Conservation (phyloP, 2,329 filamentous ascomycete genomes). For the Trichoderma sp. region DNA sequence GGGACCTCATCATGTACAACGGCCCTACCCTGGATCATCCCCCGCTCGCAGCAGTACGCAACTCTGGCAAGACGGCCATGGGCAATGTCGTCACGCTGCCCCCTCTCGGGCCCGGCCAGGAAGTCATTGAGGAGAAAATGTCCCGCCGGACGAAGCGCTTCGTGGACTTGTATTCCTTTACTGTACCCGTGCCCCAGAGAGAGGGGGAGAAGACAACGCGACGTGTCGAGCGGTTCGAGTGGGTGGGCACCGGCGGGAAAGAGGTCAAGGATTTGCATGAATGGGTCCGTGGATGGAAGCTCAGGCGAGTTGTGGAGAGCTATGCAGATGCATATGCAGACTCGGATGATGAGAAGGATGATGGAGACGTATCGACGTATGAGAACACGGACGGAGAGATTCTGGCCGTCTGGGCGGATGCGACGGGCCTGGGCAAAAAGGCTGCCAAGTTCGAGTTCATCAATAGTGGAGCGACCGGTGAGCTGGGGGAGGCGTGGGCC, state of each 20-base stretch:
- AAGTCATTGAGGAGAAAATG: slow-evolving; percentile 17
- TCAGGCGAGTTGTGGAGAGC: slow-evolving; percentile 26
- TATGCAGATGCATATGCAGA: not conserved
- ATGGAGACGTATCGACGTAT: slow-evolving; percentile 15
- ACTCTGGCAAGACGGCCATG: not conserved
- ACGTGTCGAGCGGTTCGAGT: slow-evolving; percentile 41
- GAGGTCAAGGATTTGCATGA: slow-evolving; percentile 36
- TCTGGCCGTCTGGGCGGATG: slow-evolving; percentile 39
- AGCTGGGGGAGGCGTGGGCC: slow-evolving; percentile 43
- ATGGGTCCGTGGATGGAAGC: slow-evolving; percentile 39
- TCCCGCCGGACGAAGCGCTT: slow-evolving; percentile 1
- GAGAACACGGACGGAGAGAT: slow-evolving; percentile 37
- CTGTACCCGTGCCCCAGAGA: slow-evolving; percentile 33
- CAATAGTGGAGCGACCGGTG: slow-evolving; percentile 39
- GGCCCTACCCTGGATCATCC: slow-evolving; percentile 15
- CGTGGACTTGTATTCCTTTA: slow-evolving; percentile 31
- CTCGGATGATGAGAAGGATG: not conserved
- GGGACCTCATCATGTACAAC: slow-evolving; percentile 17
- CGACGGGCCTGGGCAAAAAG: slow-evolving; percentile 25
- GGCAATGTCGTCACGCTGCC: slow-evolving; percentile 21
- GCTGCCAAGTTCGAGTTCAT: slow-evolving; percentile 41
- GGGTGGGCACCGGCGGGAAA: slow-evolving; percentile 38
- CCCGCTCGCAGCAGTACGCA: slow-evolving; percentile 15
- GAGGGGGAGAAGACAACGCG: not conserved
- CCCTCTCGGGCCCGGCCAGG: slow-evolving; percentile 15